Conservation (phyloP, 2,329 filamentous ascomycete species). For the Penicillium brevicompactum region DNA sequence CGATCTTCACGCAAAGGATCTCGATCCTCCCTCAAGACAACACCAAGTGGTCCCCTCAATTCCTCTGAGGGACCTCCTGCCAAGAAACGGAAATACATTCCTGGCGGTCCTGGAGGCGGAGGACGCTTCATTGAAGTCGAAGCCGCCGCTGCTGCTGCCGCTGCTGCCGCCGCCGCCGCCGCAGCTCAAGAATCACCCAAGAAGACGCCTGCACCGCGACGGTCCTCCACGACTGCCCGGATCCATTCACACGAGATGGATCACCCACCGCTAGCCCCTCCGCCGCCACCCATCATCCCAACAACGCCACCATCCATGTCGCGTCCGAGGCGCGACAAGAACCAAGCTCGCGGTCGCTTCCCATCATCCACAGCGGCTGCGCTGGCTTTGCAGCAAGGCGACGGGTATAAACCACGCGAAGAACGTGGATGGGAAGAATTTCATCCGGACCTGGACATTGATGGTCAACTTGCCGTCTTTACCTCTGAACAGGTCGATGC, state of each 20-base stretch:
- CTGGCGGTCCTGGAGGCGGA: slow-evolving; percentile 82
- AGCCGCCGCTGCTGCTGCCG: slow-evolving; percentile 56
- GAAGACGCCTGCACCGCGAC: slow-evolving; percentile 37
- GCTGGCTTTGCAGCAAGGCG: slow-evolving; percentile 84
- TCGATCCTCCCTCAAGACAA: slow-evolving; percentile 35
- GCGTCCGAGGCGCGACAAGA: slow-evolving; percentile 46
- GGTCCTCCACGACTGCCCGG: slow-evolving; percentile 51
- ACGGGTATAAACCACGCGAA: slow-evolving; percentile 96
- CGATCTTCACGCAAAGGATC: slow-evolving; percentile 32
- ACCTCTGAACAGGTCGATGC: slow-evolving; percentile 85
- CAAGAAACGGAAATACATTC: slow-evolving; percentile 77
- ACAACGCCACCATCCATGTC: slow-evolving; percentile 40
- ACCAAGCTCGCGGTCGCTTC: slow-evolving; percentile 65
- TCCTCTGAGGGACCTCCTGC: slow-evolving; percentile 60
- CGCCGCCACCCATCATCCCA: slow-evolving; percentile 34
- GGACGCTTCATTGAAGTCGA: slow-evolving; percentile 80
- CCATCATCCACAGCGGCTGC: slow-evolving; percentile 83
- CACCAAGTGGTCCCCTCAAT: slow-evolving; percentile 27
- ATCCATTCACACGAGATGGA: slow-evolving; percentile 54
- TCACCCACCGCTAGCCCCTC: slow-evolving; percentile 26
- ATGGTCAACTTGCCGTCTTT: slow-evolving; percentile 75
- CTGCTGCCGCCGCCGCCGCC: slow-evolving; percentile 66
- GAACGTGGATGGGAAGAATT: slow-evolving; percentile 98
- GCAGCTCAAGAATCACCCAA: slow-evolving; percentile 42
- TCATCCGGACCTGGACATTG: slow-evolving; percentile 91